Conservation (phyloP, 1,284 basidiomycete genomes). For the Kalmanozyma brasiliensis region DNA sequence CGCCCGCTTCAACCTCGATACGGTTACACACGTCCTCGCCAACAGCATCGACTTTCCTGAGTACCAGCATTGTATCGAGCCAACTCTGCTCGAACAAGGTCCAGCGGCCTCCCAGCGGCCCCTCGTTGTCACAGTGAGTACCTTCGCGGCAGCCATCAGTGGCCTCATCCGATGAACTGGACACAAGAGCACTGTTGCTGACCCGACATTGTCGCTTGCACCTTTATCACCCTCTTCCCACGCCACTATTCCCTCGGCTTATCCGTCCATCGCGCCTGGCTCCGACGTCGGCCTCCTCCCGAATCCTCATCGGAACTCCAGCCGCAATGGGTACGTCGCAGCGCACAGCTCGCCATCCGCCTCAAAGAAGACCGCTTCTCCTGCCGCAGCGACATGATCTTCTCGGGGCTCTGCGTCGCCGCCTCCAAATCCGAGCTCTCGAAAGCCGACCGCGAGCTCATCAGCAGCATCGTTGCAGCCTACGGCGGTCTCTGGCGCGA, state of each 20-base stretch:
- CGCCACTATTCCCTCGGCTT: constrained; percentile 9
- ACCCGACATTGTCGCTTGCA: constrained; percentile 2
- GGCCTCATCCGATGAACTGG: neutral
- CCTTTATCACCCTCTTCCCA: neutral
- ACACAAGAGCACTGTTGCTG: constrained; percentile 15
- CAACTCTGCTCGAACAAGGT: constrained; percentile 20
- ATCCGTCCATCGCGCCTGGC: constrained; percentile 9
- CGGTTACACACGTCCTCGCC: constrained; percentile 70
- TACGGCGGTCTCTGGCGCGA: constrained; percentile 84
- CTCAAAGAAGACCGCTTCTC: constrained; percentile 74
- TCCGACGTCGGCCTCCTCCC: constrained; percentile 7
- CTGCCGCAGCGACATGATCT: constrained; percentile 78
- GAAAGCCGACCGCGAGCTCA: constrained; percentile 76
- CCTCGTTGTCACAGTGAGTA: constrained; percentile 41
- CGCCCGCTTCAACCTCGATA: constrained; percentile 42
- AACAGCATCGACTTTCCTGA: constrained; percentile 74
- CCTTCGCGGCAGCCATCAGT: neutral
- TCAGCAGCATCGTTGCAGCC: constrained; percentile 77
- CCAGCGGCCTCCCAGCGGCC: constrained; percentile 10
- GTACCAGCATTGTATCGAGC: constrained; percentile 42
- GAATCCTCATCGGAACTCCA: constrained; percentile 10
- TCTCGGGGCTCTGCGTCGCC: constrained; percentile 80
- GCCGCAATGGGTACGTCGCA: constrained; percentile 57
- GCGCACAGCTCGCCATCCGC: constrained; percentile 33
- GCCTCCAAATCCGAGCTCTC: constrained; percentile 71